Evolutionary conservation across 2,329 filamentous ascomycete species (phyloP).

Genomic region (Hymenoscyphus linearis): DNA sequence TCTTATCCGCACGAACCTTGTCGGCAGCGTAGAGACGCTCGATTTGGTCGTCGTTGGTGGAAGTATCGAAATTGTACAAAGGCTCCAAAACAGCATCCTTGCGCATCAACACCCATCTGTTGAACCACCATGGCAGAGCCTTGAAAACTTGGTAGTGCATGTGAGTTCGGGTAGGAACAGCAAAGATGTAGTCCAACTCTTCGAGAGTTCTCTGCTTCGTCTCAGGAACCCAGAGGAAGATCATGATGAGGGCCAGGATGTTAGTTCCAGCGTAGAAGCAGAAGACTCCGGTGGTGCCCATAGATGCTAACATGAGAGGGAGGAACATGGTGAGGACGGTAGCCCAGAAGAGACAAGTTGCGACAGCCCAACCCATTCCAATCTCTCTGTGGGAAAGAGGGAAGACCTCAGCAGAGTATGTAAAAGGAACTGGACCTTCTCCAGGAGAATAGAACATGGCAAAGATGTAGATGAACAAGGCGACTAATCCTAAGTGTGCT

Average conservation of each 20-base stretch:
- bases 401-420: slow-evolving; percentile 59
- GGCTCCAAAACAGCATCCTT: slow-evolving; percentile 43
- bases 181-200: slow-evolving; percentile 43
- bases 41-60: slow-evolving; percentile 10
- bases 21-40: slow-evolving; percentile 17
- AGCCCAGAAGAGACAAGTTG: slow-evolving; percentile 55
- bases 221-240: slow-evolving; percentile 53
- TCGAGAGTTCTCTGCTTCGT: slow-evolving; percentile 45
- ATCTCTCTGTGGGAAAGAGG: slow-evolving; percentile 59
- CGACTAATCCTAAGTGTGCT: slow-evolving; percentile 48
- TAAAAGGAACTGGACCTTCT: slow-evolving; percentile 58
- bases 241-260: slow-evolving; percentile 47
- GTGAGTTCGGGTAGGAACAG: slow-evolving; percentile 27
- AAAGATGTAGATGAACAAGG: slow-evolving; percentile 60
- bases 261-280: slow-evolving; percentile 52
- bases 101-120: slow-evolving; percentile 17
- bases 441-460: slow-evolving; percentile 61
- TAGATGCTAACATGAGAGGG: slow-evolving; percentile 25
- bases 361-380: slow-evolving; percentile 59
- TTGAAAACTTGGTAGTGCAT: slow-evolving; percentile 28
- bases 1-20: slow-evolving; percentile 9
- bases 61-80: slow-evolving; percentile 45
- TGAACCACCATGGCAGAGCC: slow-evolving; percentile 25
- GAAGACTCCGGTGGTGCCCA: slow-evolving; percentile 39
- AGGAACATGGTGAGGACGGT: slow-evolving; percentile 55